phyloP scores from a whole-genome alignment of 2,329 filamentous ascomycete genomes.

The Phaeophleospora eucalypticola region DNA sequence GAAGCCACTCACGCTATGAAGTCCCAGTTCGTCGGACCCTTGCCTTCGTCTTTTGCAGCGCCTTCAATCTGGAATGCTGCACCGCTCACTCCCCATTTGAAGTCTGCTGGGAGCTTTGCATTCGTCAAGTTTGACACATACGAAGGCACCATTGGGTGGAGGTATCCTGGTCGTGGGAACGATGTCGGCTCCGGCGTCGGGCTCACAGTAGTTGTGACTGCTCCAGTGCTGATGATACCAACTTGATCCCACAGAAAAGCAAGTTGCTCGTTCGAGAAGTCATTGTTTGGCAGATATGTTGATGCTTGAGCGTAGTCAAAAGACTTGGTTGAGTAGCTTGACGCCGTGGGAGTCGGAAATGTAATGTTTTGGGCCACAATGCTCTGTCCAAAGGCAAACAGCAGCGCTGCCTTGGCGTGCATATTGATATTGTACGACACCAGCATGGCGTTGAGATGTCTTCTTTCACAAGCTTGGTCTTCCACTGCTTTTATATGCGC shows the following conservation, averaged over 20 bases:
- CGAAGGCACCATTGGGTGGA: slow-evolving; percentile 42
- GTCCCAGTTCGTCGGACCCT: slow-evolving; percentile 26
- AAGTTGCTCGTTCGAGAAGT: slow-evolving; percentile 47
- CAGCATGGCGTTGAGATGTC: too few relatives aligned
- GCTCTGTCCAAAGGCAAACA: too few relatives aligned
- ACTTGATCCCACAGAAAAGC: slow-evolving; percentile 35
- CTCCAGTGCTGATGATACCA: slow-evolving; percentile 23
- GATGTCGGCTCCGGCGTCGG: slow-evolving; percentile 33
- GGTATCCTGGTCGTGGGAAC: slow-evolving; percentile 31
- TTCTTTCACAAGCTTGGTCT: too few relatives aligned
- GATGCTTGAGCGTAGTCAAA: slow-evolving; percentile 43
- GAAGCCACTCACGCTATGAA: too few relatives aligned
- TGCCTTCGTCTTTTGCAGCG: slow-evolving; percentile 29
- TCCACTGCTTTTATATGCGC: too few relatives aligned
- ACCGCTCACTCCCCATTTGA: slow-evolving; percentile 32
- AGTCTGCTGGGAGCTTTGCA: slow-evolving; percentile 35
- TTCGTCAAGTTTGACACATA: slow-evolving; percentile 32
- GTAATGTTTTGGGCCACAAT: slow-evolving; percentile 1
- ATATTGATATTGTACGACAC: too few relatives aligned
- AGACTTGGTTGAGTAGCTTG: slow-evolving; percentile 25
- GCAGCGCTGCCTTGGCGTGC: too few relatives aligned
- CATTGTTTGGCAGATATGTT: slow-evolving; percentile 40
- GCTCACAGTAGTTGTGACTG: slow-evolving; percentile 26
- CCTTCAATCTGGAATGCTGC: slow-evolving; percentile 34
- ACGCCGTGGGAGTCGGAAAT: slow-evolving; percentile 5